Evolutionary conservation across 2,329 filamentous ascomycete genomes (phyloP).

Genomic region (Pseudocercospora cruenta): DNA sequence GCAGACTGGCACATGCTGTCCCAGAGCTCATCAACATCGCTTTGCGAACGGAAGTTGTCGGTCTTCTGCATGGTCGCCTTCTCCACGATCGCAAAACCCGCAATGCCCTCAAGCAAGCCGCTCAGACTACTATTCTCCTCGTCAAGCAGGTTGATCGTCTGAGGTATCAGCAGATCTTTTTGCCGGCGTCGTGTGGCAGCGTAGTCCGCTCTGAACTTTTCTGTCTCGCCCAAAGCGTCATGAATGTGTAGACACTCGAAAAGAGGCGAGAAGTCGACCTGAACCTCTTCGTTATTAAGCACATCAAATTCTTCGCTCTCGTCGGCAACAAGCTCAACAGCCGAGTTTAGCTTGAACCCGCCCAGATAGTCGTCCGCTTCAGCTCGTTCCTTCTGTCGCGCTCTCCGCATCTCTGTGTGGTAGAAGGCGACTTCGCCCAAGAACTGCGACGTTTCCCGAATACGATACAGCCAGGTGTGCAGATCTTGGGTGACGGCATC

Average conservation of each 20-base stretch:
- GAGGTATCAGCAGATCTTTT: slow-evolving; percentile 85
- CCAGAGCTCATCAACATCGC: slow-evolving; percentile 98
- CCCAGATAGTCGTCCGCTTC: slow-evolving; percentile 74
- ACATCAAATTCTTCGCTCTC: slow-evolving; percentile 96
- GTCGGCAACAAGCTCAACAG: slow-evolving; percentile 92
- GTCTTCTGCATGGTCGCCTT: slow-evolving; percentile 87
- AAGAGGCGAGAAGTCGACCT: slow-evolving; percentile 90
- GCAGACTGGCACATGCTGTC: slow-evolving; percentile 94
- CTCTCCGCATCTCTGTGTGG: slow-evolving; percentile 85
- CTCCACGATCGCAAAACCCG: slow-evolving; percentile 95
- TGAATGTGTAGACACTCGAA: slow-evolving; percentile 97
- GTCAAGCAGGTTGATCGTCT: slow-evolving; percentile 73
- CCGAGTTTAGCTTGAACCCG: slow-evolving; percentile 90
- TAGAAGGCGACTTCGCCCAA: slow-evolving; percentile 96
- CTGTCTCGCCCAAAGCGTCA: slow-evolving; percentile 87
- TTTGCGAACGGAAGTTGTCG: slow-evolving; percentile 76
- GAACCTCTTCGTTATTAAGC: slow-evolving; percentile 89
- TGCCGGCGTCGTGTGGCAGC: slow-evolving; percentile 87
- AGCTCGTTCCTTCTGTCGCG: slow-evolving; percentile 79
- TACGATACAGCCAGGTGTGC: slow-evolving; percentile 94
- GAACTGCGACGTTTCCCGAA: slow-evolving; percentile 94
- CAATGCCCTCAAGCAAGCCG: slow-evolving; percentile 87
- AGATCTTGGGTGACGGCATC: slow-evolving; percentile 96
- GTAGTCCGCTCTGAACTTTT: slow-evolving; percentile 89
- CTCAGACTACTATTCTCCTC: slow-evolving; percentile 87